Percentiles rank a stretch among this genome's conserved stretches.
Evolutionary conservation across 108 stramenopile genomes (phyloP).

Genomic region (Asterionellopsis glacialis): DNA sequence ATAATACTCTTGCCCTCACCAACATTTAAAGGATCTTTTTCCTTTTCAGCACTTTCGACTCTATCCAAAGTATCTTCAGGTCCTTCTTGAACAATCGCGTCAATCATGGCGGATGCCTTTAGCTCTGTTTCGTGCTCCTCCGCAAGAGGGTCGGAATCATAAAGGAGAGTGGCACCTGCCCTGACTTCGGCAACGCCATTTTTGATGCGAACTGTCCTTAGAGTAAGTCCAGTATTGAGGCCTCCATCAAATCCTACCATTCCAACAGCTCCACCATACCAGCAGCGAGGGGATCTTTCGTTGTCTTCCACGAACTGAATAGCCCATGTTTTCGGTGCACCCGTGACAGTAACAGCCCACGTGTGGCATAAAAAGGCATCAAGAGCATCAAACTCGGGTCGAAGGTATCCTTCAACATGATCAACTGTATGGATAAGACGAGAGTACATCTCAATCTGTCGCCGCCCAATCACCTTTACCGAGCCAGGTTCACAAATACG

Average conservation of each 20-base stretch:
- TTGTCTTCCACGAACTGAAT: conserved; percentile 96
- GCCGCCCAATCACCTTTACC: conserved; percentile 94
- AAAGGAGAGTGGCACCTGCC: conserved; percentile 92
- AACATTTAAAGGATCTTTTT: conserved; percentile 24
- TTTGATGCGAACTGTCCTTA: conserved; percentile 91
- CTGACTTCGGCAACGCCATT: conserved; percentile 88
- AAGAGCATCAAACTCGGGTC: conserved; percentile 93
- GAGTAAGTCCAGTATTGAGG: conserved; percentile 94
- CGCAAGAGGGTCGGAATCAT: conserved; percentile 87
- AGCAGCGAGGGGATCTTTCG: conserved; percentile 90
- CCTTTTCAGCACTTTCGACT: conserved; percentile 3
- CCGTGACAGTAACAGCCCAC: conserved; percentile 99
- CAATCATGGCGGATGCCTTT: conserved; percentile 96
- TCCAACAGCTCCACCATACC: conserved; percentile 98
- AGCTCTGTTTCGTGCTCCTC: conserved; percentile 98
- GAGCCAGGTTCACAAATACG: conserved; percentile 97
- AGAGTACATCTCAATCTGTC: conserved; percentile 99
- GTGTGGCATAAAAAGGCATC: conserved; percentile 98
- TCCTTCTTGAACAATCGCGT: conserved; percentile 70
- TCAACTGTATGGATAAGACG: conserved; percentile 97
- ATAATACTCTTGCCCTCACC: conserved; percentile 84
- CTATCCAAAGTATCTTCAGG: conserved; percentile 15
- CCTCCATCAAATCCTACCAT: conserved; percentile 96
- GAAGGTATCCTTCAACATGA: conserved; percentile 97
- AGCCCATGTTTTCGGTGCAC: conserved; percentile 98